Conservation (phyloP, 768 basidiomycete species). For the Megacollybia marginata region DNA sequence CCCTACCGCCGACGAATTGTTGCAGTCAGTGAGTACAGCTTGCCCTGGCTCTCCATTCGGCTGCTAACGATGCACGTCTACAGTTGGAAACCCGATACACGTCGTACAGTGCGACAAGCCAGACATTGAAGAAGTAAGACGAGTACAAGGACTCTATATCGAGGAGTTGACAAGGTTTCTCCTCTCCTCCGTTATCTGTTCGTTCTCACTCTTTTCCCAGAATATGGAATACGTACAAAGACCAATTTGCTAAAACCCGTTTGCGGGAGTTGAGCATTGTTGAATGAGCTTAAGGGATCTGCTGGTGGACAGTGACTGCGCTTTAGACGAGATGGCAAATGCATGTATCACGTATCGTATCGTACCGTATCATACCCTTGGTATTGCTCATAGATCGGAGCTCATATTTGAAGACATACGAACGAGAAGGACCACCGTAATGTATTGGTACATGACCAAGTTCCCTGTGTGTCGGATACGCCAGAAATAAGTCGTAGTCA, state of each 20-base stretch:
- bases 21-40: constrained; percentile 76
- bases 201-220: constrained; percentile 28
- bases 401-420: no score
- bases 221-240: constrained; percentile 96
- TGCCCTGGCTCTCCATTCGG: neutral
- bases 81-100: constrained; percentile 87
- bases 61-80: neutral
- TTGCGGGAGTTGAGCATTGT: constrained; percentile 73
- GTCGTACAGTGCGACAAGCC: constrained; percentile 75
- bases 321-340: no score
- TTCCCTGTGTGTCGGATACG: no score
- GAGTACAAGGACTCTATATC: constrained; percentile 81
- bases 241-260: constrained; percentile 82
- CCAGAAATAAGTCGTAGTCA: no score
- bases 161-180: constrained; percentile 78
- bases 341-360: no score
- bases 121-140: constrained; percentile 68
- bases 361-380: no score
- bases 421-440: no score
- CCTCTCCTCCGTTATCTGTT: neutral
- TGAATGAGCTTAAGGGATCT: constrained; percentile 35
- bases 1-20: constrained; percentile 94
- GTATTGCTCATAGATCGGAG: no score
- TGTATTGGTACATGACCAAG: no score
- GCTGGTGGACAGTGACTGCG: no score